Base-by-base conservation (phyloP, 2,329 filamentous ascomycete genomes). In the Aspergillus novoparasiticus region DNA sequence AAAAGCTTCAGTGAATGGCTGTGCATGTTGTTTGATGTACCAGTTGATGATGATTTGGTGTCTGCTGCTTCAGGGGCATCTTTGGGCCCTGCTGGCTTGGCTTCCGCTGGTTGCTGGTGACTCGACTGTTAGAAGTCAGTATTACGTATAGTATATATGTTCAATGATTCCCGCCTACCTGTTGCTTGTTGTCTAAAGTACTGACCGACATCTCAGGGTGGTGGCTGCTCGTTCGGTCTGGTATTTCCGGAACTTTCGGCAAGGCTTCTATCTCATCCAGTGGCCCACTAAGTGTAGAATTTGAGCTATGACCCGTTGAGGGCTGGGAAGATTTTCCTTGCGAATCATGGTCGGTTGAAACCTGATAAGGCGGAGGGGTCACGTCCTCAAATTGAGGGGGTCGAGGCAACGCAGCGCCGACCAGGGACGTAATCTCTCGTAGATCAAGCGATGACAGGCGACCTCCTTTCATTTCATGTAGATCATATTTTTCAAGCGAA, bases 361-460 rank as follows among this genome's bases (percentile, higher is more conserved):
- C 61, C 28, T 66, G 66, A 59, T 69, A 69, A 16, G 65, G 66
- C 9, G 73, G 69, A 16, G 72, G 69, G 32, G 61, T 60, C 3
- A 64, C 23, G 41, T 75, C 69, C 34, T 73, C 69, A 11, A 67
- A 62, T 9, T 68, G 65, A 6, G 67, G 64, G 4, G 67, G 67
- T 56, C 72, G 60, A 4, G 76, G 73, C 23, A 75, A 72, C 14
- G 74, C 69, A 28, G 69, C 71, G 26, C 77, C 73, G 9, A 78
- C 72, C 60, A 78, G 69, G 4, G 75, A 74, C 11, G 71, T 71
- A 39, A 78, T 70, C 34, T 77, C 72, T 32, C 70, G 70, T 32
- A 79, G 66, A 59, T 76, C 72, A 28, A 77, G 55, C 30, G 75
- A 71, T 8, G 71, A 69, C 51, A 76, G 51, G 10, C 62, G 64